Base-by-base conservation (phyloP, 2,329 filamentous ascomycete genomes). In the Venturia effusa region DNA sequence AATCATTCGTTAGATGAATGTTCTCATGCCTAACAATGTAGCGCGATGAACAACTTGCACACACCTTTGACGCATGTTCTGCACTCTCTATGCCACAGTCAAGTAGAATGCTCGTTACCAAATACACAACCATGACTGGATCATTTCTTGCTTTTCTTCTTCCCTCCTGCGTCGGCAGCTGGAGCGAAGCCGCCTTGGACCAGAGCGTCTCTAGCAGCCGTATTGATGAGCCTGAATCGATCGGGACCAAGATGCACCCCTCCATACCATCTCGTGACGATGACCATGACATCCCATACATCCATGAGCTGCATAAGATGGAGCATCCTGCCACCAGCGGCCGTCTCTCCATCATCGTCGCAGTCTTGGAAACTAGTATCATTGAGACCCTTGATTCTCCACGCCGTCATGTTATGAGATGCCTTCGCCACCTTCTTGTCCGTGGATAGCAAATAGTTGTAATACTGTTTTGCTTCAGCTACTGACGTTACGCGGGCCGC, bases 231-330 rank as follows among this genome's bases (percentile, higher is more conserved):
- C 15, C 91, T 85, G 73, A 99, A 99, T 67, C 94, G 81, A 73
- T 92, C 88, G 61, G 93, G 92, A 0, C 94, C 94, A 57, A 99
- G 77, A 69, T 92, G 88, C 65, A 96, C 84, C 1, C 94, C 94
- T 4, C 94, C 94, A 75, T 96, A 99, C 94, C 94, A 99, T 67
- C 94, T 80, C 45, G 90, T 92, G 34, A 99, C 93, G 3, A 99
- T 88, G 0, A 99, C 91, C 79, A 97, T 88, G 19, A 88, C 88
- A 74, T 95, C 85, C 92, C 92, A 97, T 13, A 95, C 81, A 71
- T 92, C 90, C 90, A 97, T 97, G 66, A 96, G 77, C 78, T 97
- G 92, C 86, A 99, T 88, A 37, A 99, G 79, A 77, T 96, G 91
- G 66, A 97, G 76, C 71, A 99, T 76, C 51, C 94, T 82, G 0